Conservation (phyloP, 2,329 filamentous ascomycete genomes). For the Ascochyta koolunga region DNA sequence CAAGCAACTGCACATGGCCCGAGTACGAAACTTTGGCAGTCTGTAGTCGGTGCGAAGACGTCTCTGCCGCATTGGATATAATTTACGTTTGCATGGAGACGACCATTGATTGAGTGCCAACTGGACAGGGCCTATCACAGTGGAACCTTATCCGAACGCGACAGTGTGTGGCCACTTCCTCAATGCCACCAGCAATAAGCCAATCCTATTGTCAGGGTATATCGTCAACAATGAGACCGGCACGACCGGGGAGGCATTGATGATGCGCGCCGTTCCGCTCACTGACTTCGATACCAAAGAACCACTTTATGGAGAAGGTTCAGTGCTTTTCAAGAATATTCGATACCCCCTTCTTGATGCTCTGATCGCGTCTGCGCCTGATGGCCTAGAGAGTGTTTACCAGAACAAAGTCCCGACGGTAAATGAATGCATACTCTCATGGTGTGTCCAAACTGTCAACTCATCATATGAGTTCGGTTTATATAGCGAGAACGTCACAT, state of each 20-base stretch:
- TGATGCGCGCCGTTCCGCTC: slow-evolving; percentile 23
- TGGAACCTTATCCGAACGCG: slow-evolving; percentile 13
- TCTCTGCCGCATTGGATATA: too few relatives aligned
- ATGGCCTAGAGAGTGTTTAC: slow-evolving; percentile 13
- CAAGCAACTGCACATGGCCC: slow-evolving; percentile 40
- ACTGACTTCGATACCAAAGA: neutral
- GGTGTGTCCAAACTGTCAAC: slow-evolving; percentile 37
- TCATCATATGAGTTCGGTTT: slow-evolving; percentile 24
- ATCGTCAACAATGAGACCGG: neutral
- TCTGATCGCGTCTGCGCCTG: slow-evolving; percentile 14
- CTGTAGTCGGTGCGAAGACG: slow-evolving; percentile 33
- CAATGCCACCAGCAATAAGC: slow-evolving; percentile 16
- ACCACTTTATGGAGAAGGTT: slow-evolving; percentile 21
- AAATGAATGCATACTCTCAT: slow-evolving; percentile 32
- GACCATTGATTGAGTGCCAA: too few relatives aligned
- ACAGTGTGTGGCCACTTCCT: slow-evolving; percentile 39
- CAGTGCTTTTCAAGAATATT: slow-evolving; percentile 25
- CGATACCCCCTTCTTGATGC: slow-evolving; percentile 25
- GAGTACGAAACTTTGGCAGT: slow-evolving; percentile 33
- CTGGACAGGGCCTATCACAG: too few relatives aligned
- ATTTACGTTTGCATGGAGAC: too few relatives aligned
- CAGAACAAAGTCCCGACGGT: slow-evolving; percentile 12
- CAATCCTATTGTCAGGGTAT: slow-evolving; percentile 32
- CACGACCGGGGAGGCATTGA: slow-evolving; percentile 13
- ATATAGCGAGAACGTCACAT: slow-evolving; percentile 27